Conservation (phyloP, 2,329 filamentous ascomycete species). For the Magnaporthiopsis poae region DNA sequence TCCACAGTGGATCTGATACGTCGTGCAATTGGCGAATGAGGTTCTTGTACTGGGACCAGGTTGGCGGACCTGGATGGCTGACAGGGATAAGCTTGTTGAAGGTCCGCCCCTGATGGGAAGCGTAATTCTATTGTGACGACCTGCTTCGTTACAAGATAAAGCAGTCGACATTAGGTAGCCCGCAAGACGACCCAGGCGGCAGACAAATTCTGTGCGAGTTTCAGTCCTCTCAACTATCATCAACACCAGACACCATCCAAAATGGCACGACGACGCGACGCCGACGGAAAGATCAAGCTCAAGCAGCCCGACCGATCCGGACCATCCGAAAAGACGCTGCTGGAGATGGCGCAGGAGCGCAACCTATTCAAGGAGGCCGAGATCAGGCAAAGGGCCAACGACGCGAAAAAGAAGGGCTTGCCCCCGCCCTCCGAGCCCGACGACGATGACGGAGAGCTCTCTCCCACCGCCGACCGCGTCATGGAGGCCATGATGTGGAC, state of each 20-base stretch:
- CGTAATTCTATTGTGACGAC: not conserved
- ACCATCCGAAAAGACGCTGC: slow-evolving; percentile 56
- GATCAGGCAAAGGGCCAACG: slow-evolving; percentile 20
- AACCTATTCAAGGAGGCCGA: slow-evolving; percentile 45
- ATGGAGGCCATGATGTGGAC: slow-evolving; percentile 50
- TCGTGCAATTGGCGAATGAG: not conserved
- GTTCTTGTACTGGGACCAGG: not conserved
- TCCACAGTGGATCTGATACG: not conserved
- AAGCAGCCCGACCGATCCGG: slow-evolving; percentile 59
- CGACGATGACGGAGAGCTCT: slow-evolving; percentile 26
- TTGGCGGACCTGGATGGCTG: not conserved
- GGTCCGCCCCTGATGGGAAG: not conserved
- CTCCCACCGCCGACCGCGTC: slow-evolving; percentile 38
- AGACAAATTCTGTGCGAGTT: not conserved
- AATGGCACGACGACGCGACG: slow-evolving; percentile 43
- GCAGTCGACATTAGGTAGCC: not conserved
- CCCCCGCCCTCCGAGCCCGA: slow-evolving; percentile 6
- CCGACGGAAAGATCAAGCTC: slow-evolving; percentile 47
- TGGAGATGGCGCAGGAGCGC: slow-evolving; percentile 60
- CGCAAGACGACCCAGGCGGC: not conserved
- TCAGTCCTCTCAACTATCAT: not conserved
- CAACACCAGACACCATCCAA: not conserved
- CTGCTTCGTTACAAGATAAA: not conserved
- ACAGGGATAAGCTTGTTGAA: not conserved
- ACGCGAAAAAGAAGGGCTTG: slow-evolving; percentile 7